Evolutionary conservation across 2,329 filamentous ascomycete genomes (phyloP).

Genomic region (Diaporthe ampelina): DNA sequence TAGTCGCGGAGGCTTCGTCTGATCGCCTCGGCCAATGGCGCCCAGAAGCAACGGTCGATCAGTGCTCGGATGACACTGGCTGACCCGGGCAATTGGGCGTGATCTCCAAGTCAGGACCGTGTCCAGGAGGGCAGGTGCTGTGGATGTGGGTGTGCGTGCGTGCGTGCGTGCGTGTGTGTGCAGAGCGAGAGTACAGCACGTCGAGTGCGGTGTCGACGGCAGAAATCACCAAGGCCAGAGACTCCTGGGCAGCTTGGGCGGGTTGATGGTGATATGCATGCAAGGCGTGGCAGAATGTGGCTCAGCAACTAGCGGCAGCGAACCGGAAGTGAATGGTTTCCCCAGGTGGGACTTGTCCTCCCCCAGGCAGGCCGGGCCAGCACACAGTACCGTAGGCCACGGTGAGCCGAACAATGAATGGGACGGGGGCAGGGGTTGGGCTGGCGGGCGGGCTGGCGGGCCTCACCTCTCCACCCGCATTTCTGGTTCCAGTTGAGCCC

Average conservation of each 20-base stretch:
- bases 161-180: background rate
- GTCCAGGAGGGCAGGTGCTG: background rate
- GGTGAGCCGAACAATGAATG: slow-evolving; percentile 11
- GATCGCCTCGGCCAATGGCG: slow-evolving; percentile 32
- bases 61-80: slow-evolving; percentile 22
- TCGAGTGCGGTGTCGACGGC: slow-evolving; percentile 23
- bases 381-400: background rate
- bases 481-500: background rate
- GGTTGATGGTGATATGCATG: slow-evolving; percentile 28
- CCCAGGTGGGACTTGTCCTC: slow-evolving; percentile 14
- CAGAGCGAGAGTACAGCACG: slow-evolving; percentile 5
- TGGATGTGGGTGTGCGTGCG: background rate
- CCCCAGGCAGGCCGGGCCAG: background rate
- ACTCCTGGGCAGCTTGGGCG: slow-evolving; percentile 1
- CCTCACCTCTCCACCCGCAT: slow-evolving; percentile 12
- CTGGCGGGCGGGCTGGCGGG: background rate
- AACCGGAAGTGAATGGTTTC: slow-evolving; percentile 24
- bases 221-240: background rate
- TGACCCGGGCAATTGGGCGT: slow-evolving; percentile 18
- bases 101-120: slow-evolving; percentile 26
- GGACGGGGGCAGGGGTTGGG: background rate
- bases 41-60: slow-evolving; percentile 22
- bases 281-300: slow-evolving; percentile 28
- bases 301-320: slow-evolving; percentile 34
- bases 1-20: slow-evolving; percentile 27